Evolutionary conservation across 2,329 filamentous ascomycete species (phyloP), one percentile per base, ranked within the genome.

Genomic region (Dissoconium aciculare): DNA sequence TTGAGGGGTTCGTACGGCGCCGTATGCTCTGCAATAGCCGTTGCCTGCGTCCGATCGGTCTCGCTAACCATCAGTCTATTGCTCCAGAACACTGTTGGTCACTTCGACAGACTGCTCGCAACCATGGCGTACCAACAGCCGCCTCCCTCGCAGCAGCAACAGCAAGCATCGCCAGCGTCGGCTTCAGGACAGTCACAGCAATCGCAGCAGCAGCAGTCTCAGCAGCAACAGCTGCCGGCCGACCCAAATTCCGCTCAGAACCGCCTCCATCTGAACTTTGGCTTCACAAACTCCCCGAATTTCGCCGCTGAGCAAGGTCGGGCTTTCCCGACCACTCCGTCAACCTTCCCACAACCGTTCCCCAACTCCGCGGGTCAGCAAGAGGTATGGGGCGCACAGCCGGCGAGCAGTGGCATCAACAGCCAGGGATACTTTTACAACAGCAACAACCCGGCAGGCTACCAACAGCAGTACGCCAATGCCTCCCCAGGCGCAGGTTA

Each of bases 341-440:
- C 87, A 42, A 93, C 85, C 36, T 95, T 95, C 52, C 87, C 87
- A 9, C 87, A 95, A 60, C 85, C 85, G 37, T 75, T 73, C 49
- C 67, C 68, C 30, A 67, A 66, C 47, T 63, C 68, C 45, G 60
- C 63, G 32, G 66, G 66, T 27, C 68, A 73, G 54, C 70, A 74
- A 43, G 71, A 76, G 47, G 63, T 69, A 38, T 69, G 69, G 64
- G 63, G 63, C 27, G 55, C 62, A 40, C 61, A 62, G 41, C 50
- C 51, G 28, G 44, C 51, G 26, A 55, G 54, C 38, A 57, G 52
- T 39, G 55, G 52, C 33, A 54, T 54, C 51, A 58, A 44, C 45
- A 53, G 48, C 33, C 54, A 50, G 37, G 60, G 55, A 49, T 67
- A 60, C 58, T 71, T 60, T 58, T 63, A 59, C 57, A 61, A 56